Evolutionary conservation across 2,329 filamentous ascomycete species (phyloP), one percentile per base, ranked within the genome.

Genomic region (Aureobasidium sp.): DNA sequence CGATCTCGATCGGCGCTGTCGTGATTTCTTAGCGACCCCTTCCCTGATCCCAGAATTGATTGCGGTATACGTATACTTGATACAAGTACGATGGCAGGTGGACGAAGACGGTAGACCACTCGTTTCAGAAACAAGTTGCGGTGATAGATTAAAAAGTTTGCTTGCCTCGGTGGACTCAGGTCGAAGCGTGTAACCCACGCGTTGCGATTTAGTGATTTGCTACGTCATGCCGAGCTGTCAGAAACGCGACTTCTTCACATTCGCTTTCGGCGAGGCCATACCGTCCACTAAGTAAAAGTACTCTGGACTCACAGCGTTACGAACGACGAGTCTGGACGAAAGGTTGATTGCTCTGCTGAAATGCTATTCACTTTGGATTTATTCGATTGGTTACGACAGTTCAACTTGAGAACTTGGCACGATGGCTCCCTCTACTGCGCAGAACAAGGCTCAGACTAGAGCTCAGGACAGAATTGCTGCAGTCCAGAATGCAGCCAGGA

Each of bases 381-480:
- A n/a, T 17, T 39, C 7, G 16, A 49, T 49, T 30, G 45, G 45
- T 24, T 38, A 30, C 22, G 34, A 11, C 39, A n/a, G 30, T 37
- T 27, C 24, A 2, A 29, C 21, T 12, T 24, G 19, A n/a, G 21
- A 11, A n/a, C 16, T 49, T 39, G 24, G 25, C 45, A 25, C 37
- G 14, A 51, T 51, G 48, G 48, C 48, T 22, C 48, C 48, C 10
- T 25, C 48, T 21, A 24, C 40, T 22, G 51, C 39, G 30, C 40
- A 53, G 38, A 45, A 32, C 30, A 45, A 54, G 35, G 56, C 56
- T 14, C 56, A 57, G 22, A 32, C 49, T 3, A 41, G 49, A 39
- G 56, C 53, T 5, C 53, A 57, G 21, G 56, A 57, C 39, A 53
- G 53, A 30, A 55, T 53, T 6, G 51, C 51, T 39, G 51, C 51